Conservation (phyloP, 805 yeast species). For the Candida boidinii region DNA sequence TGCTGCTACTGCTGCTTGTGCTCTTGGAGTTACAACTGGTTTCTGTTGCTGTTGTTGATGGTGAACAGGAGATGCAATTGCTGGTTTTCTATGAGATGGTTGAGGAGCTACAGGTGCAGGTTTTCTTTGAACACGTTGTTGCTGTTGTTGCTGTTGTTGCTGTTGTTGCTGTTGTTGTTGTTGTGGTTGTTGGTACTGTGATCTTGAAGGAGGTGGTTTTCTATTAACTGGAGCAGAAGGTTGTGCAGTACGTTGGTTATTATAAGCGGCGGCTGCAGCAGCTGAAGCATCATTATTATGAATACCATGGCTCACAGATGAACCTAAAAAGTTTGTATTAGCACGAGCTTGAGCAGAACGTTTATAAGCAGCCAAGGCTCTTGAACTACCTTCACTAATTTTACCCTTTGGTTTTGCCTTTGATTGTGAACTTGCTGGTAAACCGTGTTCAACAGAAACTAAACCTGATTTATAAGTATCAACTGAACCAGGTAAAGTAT, state of each 20-base stretch:
- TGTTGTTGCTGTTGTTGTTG: constrained; percentile 17
- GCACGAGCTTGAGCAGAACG: constrained; percentile 9
- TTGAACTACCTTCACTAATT: constrained; percentile 16
- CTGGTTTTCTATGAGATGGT: constrained; percentile 5
- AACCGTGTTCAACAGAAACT: constrained; percentile 72
- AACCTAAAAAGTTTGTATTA: too few relatives aligned
- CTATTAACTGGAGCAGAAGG: constrained; percentile 15
- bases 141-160: constrained; percentile 5
- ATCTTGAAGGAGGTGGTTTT: constrained; percentile 17
- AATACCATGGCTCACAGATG: too few relatives aligned
- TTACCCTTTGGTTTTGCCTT: constrained; percentile 68
- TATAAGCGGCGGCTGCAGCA: constrained; percentile 28
- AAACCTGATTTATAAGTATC: constrained; percentile 86
- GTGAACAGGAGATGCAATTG: constrained; percentile 7
- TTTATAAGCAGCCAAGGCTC: constrained; percentile 18
- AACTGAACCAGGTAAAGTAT: constrained; percentile 52
- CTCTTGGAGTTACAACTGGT: neutral
- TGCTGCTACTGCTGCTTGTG: neutral
- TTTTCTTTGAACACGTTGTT: neutral
- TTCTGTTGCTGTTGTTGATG: constrained; percentile 3
- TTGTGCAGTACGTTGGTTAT: constrained; percentile 8
- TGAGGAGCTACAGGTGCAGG: constrained; percentile 7
- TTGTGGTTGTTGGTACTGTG: constrained; percentile 6
- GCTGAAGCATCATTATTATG: too few relatives aligned
- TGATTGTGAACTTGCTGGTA: constrained; percentile 63